These are phyloP conservation scores for Hypomyces rosellus DNA, from an alignment of 2,329 filamentous ascomycete species.

Conservation along the genomic window DNA sequence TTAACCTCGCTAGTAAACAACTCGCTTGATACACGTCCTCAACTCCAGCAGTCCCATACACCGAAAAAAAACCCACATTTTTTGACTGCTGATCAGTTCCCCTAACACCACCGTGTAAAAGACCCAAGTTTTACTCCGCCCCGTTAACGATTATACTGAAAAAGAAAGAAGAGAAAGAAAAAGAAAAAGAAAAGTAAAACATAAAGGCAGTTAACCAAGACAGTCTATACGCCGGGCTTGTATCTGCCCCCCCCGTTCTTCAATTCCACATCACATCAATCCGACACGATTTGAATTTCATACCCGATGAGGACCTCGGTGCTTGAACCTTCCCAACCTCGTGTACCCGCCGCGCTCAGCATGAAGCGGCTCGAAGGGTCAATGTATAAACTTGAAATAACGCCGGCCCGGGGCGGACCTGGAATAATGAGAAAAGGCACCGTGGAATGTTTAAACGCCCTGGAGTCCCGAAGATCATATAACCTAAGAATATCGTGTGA, in stretches of 20 bases:
- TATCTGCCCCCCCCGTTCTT: not conserved
- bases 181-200: not conserved
- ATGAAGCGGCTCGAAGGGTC: slow-evolving; percentile 87
- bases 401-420: slow-evolving; percentile 73
- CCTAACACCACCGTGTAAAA: too few species aligned
- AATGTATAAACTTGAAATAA: slow-evolving; percentile 78
- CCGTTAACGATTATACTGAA: not conserved
- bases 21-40: too few species aligned
- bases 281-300: slow-evolving; percentile 56
- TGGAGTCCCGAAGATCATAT: slow-evolving; percentile 73
- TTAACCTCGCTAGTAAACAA: too few species aligned
- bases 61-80: too few species aligned
- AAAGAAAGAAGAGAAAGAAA: not conserved
- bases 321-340: slow-evolving; percentile 86
- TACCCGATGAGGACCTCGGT: slow-evolving; percentile 94
- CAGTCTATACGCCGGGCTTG: not conserved
- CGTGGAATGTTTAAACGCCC: slow-evolving; percentile 62
- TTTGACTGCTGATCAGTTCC: too few species aligned
- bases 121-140: not conserved
- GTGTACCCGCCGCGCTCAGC: slow-evolving; percentile 83
- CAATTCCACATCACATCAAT: not conserved
- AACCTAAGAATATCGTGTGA: slow-evolving; percentile 89
- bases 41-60: too few species aligned
- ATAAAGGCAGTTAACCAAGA: not conserved
- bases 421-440: slow-evolving; percentile 96